Base-by-base conservation (phyloP, 2,329 filamentous ascomycete species). In the Xylaria multiplex region DNA sequence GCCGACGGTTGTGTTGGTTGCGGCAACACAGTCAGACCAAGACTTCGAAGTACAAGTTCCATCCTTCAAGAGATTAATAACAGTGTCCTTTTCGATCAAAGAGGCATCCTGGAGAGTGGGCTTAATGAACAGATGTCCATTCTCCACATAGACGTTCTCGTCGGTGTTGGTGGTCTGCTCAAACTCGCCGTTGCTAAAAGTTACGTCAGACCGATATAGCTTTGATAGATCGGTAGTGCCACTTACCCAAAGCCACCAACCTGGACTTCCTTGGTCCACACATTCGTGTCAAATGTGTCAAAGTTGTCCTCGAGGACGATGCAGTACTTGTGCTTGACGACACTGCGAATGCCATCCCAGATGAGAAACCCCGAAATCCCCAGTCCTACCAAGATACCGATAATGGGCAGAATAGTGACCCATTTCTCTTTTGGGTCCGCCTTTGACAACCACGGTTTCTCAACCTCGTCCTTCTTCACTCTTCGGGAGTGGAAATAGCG, bases 381-480 rank as follows among this genome's bases (percentile, higher is more conserved):
- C 42, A 95, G 76, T 14, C 93, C 93, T 14, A 93, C 67, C 2
- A 89, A 54, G 56, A 96, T 86, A 53, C 92, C 92, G 27, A 93
- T 76, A 48, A 93, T 75, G 2, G 92, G 92, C 64, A 96, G 85
- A 69, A 95, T 93, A 2, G 90, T 93, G 8, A 93, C 89, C 92
- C 92, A 96, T 81, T 93, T 96, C 83, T 95, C 91, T 77, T 89
- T 91, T 13, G 90, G 89, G 70, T 94, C 90, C 64, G 83, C 88
- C 75, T 89, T 90, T n/a, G 86, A 79, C 45, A 91, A 79, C 93
- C 93, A 96, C 13, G 92, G 91, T 80, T 92, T 90, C 76, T 93
- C 90, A 2, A 92, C 79, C 55, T 92, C 87, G 48, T 87, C 91
- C 76, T 93, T 92, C 76, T 84, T 86, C 40, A 95, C 86, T 67